Evolutionary conservation across 306 rosid genomes (phyloP), one percentile per base, ranked within the genome.

Genomic region (Prunus campanulata): DNA sequence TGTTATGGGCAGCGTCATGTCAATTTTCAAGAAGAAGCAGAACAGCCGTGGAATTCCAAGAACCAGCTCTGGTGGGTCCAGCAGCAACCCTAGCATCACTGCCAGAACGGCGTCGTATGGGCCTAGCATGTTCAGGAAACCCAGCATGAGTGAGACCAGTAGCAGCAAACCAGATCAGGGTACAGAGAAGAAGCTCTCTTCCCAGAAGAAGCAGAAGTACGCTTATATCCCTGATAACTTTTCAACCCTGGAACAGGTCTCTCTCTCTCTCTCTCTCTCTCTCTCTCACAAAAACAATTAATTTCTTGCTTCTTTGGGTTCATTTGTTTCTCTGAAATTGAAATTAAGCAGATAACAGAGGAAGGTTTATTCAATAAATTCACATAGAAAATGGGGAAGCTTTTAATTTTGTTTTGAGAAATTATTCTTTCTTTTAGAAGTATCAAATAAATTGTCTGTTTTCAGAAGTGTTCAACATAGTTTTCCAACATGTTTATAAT

Each of bases 221-320:
- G 88, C 77, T 68, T 74, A 76, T 6, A 93, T 93, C 48, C 82
- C 77, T 2, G 97, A 93, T 74, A 79, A 72, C 66, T 93, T 87
- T 88, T 67, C 86, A 19, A 74, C 93, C 19, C 83, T 93, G 20
- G 85, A 88, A 20, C 88, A 93, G 91, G 97, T 93, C 11, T 60
- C 57, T 51, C 61, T 30, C 77, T 30, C 50, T 66, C 22, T 60
- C 57, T 51, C 61, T 30, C 77, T 25, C 50, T 66, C 22, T 65
- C 35, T 30, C 6, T 93, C 11, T 52, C 57, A 46, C 50, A 62
- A 25, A 11, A 11, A 3, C 66, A 24, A 0, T 19, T 39, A 48
- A 48, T 18, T 46, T 16, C 25, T 18, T 51, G 15, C 8, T 60
- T 65, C 19, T 75, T 6, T 30, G 65, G 25, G 12, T 32, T 19